These are phyloP conservation scores for Astrephomene gubernaculifera DNA, from an alignment of 139 green algal species.

Conservation along the genomic window DNA sequence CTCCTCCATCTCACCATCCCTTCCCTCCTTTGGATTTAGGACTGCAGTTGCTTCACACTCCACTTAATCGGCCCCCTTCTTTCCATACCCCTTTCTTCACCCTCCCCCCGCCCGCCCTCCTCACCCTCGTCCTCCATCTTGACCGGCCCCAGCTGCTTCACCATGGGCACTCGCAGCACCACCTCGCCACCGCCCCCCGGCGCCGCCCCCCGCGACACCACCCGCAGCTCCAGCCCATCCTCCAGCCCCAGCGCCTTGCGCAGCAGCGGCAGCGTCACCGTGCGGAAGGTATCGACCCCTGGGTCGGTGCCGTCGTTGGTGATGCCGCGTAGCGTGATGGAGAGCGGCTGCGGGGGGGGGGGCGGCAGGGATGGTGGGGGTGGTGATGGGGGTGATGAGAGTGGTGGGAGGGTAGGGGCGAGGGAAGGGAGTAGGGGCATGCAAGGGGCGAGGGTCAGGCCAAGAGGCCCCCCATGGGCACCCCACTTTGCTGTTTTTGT, in stretches of 20 bases:
- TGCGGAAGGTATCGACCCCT: constrained; percentile 89
- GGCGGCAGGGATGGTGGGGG: too few relatives aligned
- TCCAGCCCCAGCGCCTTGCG: constrained; percentile 52
- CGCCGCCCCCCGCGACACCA: constrained; percentile 77
- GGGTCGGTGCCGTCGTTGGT: constrained; percentile 93
- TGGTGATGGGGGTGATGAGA: too few relatives aligned
- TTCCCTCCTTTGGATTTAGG: too few relatives aligned
- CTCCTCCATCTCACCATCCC: too few relatives aligned
- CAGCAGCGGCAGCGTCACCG: constrained; percentile 93
- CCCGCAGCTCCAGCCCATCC: constrained; percentile 77
- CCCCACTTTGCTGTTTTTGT: too few relatives aligned
- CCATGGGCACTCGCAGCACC: constrained; percentile 73
- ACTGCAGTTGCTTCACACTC: too few relatives aligned
- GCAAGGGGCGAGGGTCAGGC: too few relatives aligned
- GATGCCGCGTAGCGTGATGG: constrained; percentile 88
- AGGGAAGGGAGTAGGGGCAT: too few relatives aligned
- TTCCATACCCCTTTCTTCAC: too few relatives aligned
- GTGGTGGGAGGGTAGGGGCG: too few relatives aligned
- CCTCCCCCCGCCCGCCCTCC: background rate
- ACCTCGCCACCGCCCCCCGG: constrained; percentile 92
- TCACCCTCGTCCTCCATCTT: constrained; percentile 61
- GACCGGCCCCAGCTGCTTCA: constrained; percentile 63
- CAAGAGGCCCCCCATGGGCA: too few relatives aligned
- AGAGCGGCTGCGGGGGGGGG: constrained; percentile 68
- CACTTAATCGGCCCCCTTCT: too few relatives aligned